Base-by-base conservation (phyloP, 2,329 filamentous ascomycete species). In the Aspergillus alliaceus region DNA sequence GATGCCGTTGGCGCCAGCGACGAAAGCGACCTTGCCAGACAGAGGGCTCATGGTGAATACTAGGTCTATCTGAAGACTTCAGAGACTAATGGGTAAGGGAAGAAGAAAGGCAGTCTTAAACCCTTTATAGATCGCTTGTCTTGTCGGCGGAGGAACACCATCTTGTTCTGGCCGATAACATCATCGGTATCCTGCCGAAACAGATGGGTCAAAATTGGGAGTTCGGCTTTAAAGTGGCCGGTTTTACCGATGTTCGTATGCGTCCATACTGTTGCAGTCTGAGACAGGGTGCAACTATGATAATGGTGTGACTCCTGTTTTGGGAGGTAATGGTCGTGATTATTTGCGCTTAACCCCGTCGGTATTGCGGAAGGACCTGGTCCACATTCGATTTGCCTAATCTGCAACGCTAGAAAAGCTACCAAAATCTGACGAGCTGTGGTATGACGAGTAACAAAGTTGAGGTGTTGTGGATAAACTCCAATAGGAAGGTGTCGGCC, bases 1-100 rank as follows among this genome's bases (percentile, higher is more conserved):
- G 39, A 75, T 71, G 24, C 73, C 72, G 58, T 74, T 75, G 14
- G 63, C 65, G 29, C 71, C 72, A 6, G 72, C 70, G 20, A 74
- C 64, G 42, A 75, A 70, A 6, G 72, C 72, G 6, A 68, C 66
- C 48, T 72, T 73, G 20, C 32, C 39, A n/a, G 51, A 11, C 14
- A 58, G 27, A 6, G 51, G 39, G 31, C 15, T 20, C 44, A 47
- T 47, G 22, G 12, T 2, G 24, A 7, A 9, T 4, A n/a, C 9
- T 31, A 20, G 5, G 7, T 12, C 6, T 47, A 4, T 11, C 7
- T 29, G n/a, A 20, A 20, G 1, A 20, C 3, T 29, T 47, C 2
- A 15, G 11, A n/a, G 44, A 4, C 31, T 47, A 8, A 5, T 18
- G 12, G 44, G 18, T 46, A 9, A 18, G 18, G 25, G 3, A 5